Evolutionary conservation across 2,329 filamentous ascomycete genomes (phyloP), one percentile per base, ranked within the genome.

Genomic region (Venturia pyrina): DNA sequence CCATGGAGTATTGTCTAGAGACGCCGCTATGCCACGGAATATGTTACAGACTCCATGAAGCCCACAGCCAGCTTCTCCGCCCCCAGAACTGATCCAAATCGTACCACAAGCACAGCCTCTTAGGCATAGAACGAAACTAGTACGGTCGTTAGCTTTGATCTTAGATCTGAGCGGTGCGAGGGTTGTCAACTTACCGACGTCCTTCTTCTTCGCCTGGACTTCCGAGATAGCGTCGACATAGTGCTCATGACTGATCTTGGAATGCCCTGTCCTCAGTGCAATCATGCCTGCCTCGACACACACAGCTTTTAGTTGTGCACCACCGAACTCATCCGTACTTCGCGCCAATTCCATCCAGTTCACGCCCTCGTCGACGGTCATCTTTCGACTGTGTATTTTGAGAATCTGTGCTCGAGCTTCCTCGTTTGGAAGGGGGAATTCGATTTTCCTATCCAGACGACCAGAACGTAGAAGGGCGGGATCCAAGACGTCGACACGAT

Each of bases 281-380:
- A 99, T 99, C 95, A 99, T 99, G 75, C 95, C 95, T 63, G 95
- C 95, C 81, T 99, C 95, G 34, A 99, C 95, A 77, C 95, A 99
- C 28, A 99, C 95, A 56, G 95, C 95, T 84, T 99, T 99, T 71
- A 99, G 81, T 87, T 96, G 93, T 68, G 95, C 95, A 75, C 95
- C 95, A 67, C 95, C 95, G 76, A 99, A 99, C 79, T 99, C 95
- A 76, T 99, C 95, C 21, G 95, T 99, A 79, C 92, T 97, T 73
- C 95, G 87, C 8, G 95, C 95, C 79, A 99, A 77, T 78, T 99
- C 95, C 67, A 88, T 85, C 93, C 95, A 99, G 83, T 99, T 99
- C 74, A 99, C 90, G 65, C 84, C 88, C 65, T 91, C 87, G 73
- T 96, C 92, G 17, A 97, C 91, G 69, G 90, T 95, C 95, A 99